Conservation (phyloP, 108 stramenopile species). For the Cyclotella distinguenda region DNA sequence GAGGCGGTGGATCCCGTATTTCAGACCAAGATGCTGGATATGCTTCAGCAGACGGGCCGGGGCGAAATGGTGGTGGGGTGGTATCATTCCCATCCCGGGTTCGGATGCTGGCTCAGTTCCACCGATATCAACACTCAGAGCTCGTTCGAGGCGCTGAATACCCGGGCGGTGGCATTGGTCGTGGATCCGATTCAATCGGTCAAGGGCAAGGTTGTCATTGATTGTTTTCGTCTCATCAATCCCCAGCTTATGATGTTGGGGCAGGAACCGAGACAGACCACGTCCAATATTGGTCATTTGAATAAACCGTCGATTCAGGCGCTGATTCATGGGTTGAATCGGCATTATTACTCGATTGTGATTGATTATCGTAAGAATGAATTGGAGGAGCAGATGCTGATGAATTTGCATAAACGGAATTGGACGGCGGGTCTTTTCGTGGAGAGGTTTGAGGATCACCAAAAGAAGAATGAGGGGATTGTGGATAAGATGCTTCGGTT, state of each 20-base stretch:
- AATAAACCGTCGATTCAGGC: constrained; percentile 99
- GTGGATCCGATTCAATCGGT: constrained; percentile 99
- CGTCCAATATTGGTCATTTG: constrained; percentile 97
- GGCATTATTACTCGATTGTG: constrained; percentile 98
- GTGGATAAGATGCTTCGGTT: constrained; percentile 91
- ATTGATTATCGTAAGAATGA: constrained; percentile 99
- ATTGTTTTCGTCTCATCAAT: constrained; percentile 98
- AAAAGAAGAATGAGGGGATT: constrained; percentile 77
- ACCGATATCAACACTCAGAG: constrained; percentile 99
- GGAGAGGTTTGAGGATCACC: constrained; percentile 88
- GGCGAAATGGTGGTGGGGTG: constrained; percentile 98
- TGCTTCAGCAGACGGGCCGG: constrained; percentile 98
- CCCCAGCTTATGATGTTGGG: constrained; percentile 98
- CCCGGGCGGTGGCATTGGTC: constrained; percentile 95
- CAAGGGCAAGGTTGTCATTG: constrained; percentile 99
- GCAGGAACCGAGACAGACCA: constrained; percentile 98
- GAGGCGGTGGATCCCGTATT: constrained; percentile 99
- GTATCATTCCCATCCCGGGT: constrained; percentile 99
- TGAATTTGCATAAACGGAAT: constrained; percentile 93
- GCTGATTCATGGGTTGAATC: constrained; percentile 97
- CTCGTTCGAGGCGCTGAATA: constrained; percentile 93
- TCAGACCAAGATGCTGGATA: constrained; percentile 99
- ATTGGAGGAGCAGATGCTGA: constrained; percentile 99
- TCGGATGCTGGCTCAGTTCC: constrained; percentile 97
- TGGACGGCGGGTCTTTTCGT: constrained; percentile 93